Percentiles rank a stretch among this genome's conserved stretches.
Conservation (phyloP, 2,329 filamentous ascomycete genomes). For the Hymenoscyphus salicellus region DNA sequence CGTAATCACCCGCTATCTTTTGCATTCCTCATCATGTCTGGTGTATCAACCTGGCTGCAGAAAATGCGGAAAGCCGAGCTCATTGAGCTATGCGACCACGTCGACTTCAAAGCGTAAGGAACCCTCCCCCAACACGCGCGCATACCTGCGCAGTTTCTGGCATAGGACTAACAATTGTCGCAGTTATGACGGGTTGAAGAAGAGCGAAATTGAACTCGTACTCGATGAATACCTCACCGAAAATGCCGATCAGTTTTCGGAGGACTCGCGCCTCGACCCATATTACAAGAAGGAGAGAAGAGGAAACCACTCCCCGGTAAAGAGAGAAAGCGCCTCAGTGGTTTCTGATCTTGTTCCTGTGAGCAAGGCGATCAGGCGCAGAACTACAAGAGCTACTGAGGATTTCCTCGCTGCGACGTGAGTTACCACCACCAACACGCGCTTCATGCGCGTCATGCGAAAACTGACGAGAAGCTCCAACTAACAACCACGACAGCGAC, state of each 20-base stretch:
- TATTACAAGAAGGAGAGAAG: slow-evolving; percentile 67
- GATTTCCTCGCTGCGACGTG: slow-evolving; percentile 34
- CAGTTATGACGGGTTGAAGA: slow-evolving; percentile 70
- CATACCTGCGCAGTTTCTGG: slow-evolving; percentile 11
- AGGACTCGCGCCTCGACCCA: slow-evolving; percentile 63
- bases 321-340: slow-evolving; percentile 48
- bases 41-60: slow-evolving; percentile 69
- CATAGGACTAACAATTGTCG: slow-evolving; percentile 21
- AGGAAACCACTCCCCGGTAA: slow-evolving; percentile 60
- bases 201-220: slow-evolving; percentile 72
- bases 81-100: slow-evolving; percentile 66
- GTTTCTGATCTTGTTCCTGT: slow-evolving; percentile 37
- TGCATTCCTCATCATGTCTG: slow-evolving; percentile 54
- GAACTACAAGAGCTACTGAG: slow-evolving; percentile 44
- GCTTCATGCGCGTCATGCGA: slow-evolving; percentile 21
- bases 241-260: slow-evolving; percentile 63
- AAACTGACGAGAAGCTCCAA: neutral
- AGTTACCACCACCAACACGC: slow-evolving; percentile 22
- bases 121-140: slow-evolving; percentile 27
- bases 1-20: slow-evolving; percentile 45
- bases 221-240: slow-evolving; percentile 71
- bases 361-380: slow-evolving; percentile 47
- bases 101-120: slow-evolving; percentile 70
- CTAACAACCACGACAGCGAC: slow-evolving; percentile 25
- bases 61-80: slow-evolving; percentile 81